A percentile compares a stretch with the other conserved stretches of the same genome.
Conservation (phyloP, 225 moss, liverwort and hornwort species). For the Pseudoscleropodium purum region DNA sequence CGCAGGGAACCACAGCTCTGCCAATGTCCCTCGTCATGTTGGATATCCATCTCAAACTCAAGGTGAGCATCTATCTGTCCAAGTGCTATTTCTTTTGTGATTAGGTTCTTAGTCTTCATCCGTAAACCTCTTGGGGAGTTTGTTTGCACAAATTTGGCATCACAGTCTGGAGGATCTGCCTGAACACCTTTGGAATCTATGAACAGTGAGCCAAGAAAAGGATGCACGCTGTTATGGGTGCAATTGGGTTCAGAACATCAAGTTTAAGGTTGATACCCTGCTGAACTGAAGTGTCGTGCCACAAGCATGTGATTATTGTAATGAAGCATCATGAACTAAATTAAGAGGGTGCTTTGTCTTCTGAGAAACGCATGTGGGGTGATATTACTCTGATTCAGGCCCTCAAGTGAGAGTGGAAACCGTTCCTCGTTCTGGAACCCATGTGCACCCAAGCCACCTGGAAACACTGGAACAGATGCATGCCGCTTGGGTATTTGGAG, state of each 20-base stretch:
- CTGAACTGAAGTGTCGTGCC: not conserved
- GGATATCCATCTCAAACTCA: not conserved
- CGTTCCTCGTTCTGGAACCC: conserved; percentile 19
- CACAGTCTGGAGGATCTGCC: not conserved
- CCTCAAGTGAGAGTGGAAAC: not conserved
- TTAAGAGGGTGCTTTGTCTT: not conserved
- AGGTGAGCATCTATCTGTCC: not conserved
- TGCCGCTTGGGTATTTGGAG: conserved; percentile 84
- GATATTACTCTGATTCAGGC: not conserved
- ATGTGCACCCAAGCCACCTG: conserved; percentile 77
- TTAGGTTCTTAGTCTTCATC: not conserved
- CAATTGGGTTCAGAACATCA: not conserved
- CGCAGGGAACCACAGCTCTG: not conserved
- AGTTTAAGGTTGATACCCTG: not conserved
- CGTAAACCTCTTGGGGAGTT: not conserved
- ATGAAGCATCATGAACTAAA: not conserved
- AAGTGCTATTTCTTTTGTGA: not conserved
- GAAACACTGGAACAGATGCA: conserved; percentile 72
- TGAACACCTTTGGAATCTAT: too few relatives aligned
- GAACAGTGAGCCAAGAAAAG: not conserved
- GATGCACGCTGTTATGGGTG: not conserved
- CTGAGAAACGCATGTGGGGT: not conserved
- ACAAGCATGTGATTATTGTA: not conserved
- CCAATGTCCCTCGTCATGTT: not conserved
- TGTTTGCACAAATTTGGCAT: not conserved